Evolutionary conservation across 306 rosid genomes (phyloP).

Genomic region (Medicago lupulina): DNA sequence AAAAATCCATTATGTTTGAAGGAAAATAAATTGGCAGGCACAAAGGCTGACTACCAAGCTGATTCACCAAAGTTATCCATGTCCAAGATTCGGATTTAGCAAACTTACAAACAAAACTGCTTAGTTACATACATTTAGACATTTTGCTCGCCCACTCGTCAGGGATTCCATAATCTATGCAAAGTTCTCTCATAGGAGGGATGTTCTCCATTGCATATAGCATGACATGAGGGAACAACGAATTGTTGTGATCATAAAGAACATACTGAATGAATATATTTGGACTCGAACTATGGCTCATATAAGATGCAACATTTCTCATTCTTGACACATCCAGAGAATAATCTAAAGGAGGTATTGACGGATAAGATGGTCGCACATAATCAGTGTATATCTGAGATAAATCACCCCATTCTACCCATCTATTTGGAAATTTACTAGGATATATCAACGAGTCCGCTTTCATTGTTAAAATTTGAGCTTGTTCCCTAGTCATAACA

Average conservation of each 20-base stretch:
- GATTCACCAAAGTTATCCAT: slow-evolving; percentile 55
- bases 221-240: slow-evolving; percentile 97
- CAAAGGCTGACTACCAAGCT: too few species aligned
- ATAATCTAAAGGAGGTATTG: slow-evolving; percentile 86
- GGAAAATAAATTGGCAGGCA: too few species aligned
- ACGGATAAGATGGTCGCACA: slow-evolving; percentile 80
- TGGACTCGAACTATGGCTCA: slow-evolving; percentile 80
- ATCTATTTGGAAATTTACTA: slow-evolving; percentile 71
- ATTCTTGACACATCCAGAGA: slow-evolving; percentile 87
- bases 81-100: slow-evolving; percentile 52
- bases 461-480: slow-evolving; percentile 78
- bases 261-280: slow-evolving; percentile 90
- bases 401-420: slow-evolving; percentile 98
- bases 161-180: slow-evolving; percentile 91
- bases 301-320: slow-evolving; percentile 94
- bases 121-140: slow-evolving; percentile 87
- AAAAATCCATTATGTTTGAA: too few species aligned
- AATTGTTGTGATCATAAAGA: slow-evolving; percentile 87
- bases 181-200: slow-evolving; percentile 97
- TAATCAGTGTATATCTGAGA: slow-evolving; percentile 68
- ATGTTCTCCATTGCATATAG: slow-evolving; percentile 92
- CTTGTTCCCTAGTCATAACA: slow-evolving; percentile 81
- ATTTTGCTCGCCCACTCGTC: slow-evolving; percentile 84
- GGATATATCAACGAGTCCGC: slow-evolving; percentile 87
- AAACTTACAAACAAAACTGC: slow-evolving; percentile 43